Percentiles rank a stretch among this genome's conserved stretches.
Evolutionary conservation across 75 land plant genomes (phyloP).

Genomic region (Sequoia sempervirens): DNA sequence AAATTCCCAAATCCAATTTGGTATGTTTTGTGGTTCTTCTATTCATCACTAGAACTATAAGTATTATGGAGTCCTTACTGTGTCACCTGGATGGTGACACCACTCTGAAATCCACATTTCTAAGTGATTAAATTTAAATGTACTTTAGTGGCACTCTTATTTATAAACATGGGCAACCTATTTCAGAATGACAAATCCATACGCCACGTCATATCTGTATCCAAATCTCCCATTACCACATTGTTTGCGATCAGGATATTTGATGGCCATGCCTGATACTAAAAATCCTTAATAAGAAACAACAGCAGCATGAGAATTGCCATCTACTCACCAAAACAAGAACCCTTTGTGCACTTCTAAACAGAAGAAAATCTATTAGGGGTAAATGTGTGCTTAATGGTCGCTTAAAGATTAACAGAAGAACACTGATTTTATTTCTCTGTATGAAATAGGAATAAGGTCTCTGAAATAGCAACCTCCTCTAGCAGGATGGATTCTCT

Average conservation of each 20-base stretch:
- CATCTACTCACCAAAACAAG: not conserved
- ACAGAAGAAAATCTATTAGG: not conserved
- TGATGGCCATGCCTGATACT: not conserved
- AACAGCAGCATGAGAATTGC: not conserved
- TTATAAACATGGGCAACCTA: not conserved
- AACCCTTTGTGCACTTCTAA: not conserved
- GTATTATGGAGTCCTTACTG: not conserved
- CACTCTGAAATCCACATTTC: not conserved
- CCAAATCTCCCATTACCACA: not conserved
- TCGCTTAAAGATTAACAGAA: not conserved
- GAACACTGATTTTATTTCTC: not conserved
- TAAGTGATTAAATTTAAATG: not conserved
- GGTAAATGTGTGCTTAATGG: not conserved
- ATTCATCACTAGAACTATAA: not conserved
- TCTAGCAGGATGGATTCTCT: not conserved
- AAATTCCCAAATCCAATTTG: not conserved
- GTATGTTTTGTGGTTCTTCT: not conserved
- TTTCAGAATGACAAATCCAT: not conserved
- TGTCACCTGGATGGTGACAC: no score
- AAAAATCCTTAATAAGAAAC: not conserved
- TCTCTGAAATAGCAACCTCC: not conserved
- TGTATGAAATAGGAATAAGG: not conserved
- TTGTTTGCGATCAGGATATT: not conserved
- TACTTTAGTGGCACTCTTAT: no score
- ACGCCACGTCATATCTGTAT: not conserved